Base-by-base conservation (phyloP, 495 filamentous ascomycete genomes). In the Echria macrotheca region DNA sequence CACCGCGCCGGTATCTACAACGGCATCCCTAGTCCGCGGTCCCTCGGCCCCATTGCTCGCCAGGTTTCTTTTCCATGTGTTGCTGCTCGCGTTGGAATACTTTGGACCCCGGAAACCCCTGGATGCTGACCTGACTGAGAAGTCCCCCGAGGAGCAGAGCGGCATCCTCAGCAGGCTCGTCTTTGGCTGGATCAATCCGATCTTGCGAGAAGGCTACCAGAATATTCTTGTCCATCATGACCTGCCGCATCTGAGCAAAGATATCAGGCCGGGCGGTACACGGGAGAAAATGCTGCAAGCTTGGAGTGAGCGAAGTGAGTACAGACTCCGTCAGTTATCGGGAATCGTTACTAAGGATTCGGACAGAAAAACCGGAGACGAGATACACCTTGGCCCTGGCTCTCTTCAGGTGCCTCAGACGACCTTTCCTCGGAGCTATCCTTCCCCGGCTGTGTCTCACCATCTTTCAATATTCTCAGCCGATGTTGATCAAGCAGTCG, bases 101-200 rank as follows among this genome's bases (percentile, higher is more conserved):
- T 12, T 44, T 29, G 15, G 11, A 19, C 31, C 28, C 31, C 31
- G 6, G 18, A 9, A 0, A 12, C 10, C 11, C 5, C 29, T 2
- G 10, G 22, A 11, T 28, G 7, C 19, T 31, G 37, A 22, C 9
- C 7, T 18, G 5, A 14, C 14, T 11, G 7, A 26, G 8, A 19
- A 11, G 5, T 40, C 73, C 1, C 72, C 71, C 0, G 74, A 73
- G 39, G 74, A 82, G 7, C 66, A 71, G 14, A 72, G 69, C 33
- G 72, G 70, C 37, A 55, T 66, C 5, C 40, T 72, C 2, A 45
- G 57, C 23, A 63, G 64, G 43, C 58, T 59, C 0, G 67, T 85
- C 9, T 84, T 86, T 54, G 76, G 61, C 63, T 87, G 84, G 83
- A 67, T 85, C 39, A 81, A 80, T 49, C 67, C 69, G 1, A 52